Conservation (phyloP, 108 stramenopile species). For the Phaeodactylum tricornutum region DNA sequence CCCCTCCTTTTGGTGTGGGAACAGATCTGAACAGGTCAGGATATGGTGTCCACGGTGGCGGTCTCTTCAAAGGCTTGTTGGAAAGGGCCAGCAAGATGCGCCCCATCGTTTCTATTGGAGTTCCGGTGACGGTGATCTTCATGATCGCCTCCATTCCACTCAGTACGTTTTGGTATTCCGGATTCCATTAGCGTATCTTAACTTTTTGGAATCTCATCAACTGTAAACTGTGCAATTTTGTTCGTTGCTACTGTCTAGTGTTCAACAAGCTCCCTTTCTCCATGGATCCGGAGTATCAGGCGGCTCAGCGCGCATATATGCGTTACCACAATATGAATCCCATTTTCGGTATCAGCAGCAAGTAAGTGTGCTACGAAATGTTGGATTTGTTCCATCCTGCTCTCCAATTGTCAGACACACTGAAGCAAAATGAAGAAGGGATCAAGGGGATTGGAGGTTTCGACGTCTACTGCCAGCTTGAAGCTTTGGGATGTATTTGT, state of each 20-base stretch:
- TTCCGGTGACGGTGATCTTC: constrained; percentile 15
- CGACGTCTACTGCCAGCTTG: not conserved
- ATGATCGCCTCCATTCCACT: constrained; percentile 61
- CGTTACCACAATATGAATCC: constrained; percentile 92
- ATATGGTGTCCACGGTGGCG: constrained; percentile 28
- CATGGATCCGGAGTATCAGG: constrained; percentile 70
- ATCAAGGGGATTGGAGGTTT: not conserved
- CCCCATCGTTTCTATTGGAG: constrained; percentile 33
- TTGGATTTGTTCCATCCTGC: not conserved
- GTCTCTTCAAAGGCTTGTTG: constrained; percentile 25
- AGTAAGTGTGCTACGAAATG: constrained; percentile 24
- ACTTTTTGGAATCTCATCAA: not conserved
- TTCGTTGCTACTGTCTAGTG: constrained; percentile 8
- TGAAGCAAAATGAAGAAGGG: not conserved
- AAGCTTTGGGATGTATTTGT: not conserved
- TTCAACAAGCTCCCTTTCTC: constrained; percentile 59
- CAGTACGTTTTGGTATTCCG: constrained; percentile 64
- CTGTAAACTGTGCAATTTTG: not conserved
- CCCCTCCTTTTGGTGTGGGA: constrained; percentile 68
- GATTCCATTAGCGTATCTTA: not conserved
- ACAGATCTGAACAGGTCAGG: constrained; percentile 64
- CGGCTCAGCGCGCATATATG: constrained; percentile 84
- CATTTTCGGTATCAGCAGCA: constrained; percentile 75
- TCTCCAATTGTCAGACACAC: not conserved
- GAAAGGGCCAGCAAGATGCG: constrained; percentile 49